Evolutionary conservation across 306 rosid species (phyloP).

Genomic region (Gastrolobium villosum): DNA sequence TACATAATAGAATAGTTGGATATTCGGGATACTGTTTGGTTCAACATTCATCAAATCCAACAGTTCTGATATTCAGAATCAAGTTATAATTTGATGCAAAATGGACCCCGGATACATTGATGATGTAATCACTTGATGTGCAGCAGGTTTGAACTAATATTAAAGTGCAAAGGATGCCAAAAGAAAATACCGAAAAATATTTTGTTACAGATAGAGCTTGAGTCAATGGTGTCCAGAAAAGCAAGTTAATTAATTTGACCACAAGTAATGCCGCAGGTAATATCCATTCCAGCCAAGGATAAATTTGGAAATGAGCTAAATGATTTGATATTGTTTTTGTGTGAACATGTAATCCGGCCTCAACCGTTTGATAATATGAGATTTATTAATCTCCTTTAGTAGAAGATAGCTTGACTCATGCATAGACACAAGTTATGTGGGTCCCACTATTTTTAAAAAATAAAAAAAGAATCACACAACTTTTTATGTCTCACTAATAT

Average conservation of each 20-base stretch:
- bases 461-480: no score
- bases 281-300: not conserved
- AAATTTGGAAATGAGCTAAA: not conserved
- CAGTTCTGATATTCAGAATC: constrained; percentile 6
- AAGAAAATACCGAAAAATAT: not conserved
- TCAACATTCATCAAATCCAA: not conserved
- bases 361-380: not conserved
- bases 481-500: no score
- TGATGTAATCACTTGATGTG: not conserved
- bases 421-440: no score
- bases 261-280: not conserved
- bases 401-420: no score
- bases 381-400: no score
- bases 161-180: not conserved
- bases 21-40: constrained; percentile 23
- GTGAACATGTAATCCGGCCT: not conserved
- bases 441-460: no score
- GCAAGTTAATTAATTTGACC: not conserved
- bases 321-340: not conserved
- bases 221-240: not conserved
- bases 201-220: not conserved
- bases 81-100: constrained; percentile 10
- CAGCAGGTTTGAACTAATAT: constrained; percentile 3
- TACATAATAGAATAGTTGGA: not conserved
- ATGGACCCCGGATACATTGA: constrained; percentile 12